A percentile compares a stretch with the other conserved stretches of the same genome.
Evolutionary conservation across 2,329 filamentous ascomycete genomes (phyloP).

Genomic region (Aspergillus fischeri): DNA sequence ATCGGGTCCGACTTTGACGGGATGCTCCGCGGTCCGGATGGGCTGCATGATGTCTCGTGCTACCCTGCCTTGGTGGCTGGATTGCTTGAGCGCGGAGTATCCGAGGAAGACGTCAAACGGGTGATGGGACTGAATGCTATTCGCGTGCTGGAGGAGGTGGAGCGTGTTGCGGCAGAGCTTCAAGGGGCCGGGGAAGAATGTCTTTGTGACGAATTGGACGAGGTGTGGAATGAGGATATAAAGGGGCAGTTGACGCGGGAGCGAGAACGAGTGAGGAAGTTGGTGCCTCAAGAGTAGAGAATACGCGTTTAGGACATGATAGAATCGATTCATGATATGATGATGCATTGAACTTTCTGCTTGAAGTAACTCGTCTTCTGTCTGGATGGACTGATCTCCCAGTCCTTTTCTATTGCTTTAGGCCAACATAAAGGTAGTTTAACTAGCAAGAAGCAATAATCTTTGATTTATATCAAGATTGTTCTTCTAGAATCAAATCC

Average conservation of each 20-base stretch:
- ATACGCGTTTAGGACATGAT: background rate
- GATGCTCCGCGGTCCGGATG: slow-evolving; percentile 6
- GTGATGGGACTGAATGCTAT: background rate
- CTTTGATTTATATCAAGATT: no score
- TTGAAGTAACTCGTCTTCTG: no score
- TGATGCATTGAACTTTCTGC: no score
- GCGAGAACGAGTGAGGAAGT: background rate
- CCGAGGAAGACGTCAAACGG: background rate
- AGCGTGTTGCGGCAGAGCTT: background rate
- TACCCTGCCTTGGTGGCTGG: slow-evolving; percentile 69
- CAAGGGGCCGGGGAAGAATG: background rate
- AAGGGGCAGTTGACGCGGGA: background rate
- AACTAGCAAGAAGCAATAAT: no score
- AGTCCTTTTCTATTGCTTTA: no score
- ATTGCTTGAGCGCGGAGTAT: slow-evolving; percentile 63
- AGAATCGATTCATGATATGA: no score
- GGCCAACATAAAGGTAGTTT: no score
- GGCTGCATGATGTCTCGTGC: slow-evolving; percentile 59
- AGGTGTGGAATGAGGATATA: background rate
- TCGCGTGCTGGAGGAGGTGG: background rate
- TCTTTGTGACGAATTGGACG: background rate
- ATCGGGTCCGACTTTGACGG: slow-evolving; percentile 28
- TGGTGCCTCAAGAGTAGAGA: background rate
- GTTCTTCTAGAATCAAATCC: no score
- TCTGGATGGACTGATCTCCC: no score